Base-by-base conservation (phyloP, 495 filamentous ascomycete species). In the Penicilliopsis zonata region DNA sequence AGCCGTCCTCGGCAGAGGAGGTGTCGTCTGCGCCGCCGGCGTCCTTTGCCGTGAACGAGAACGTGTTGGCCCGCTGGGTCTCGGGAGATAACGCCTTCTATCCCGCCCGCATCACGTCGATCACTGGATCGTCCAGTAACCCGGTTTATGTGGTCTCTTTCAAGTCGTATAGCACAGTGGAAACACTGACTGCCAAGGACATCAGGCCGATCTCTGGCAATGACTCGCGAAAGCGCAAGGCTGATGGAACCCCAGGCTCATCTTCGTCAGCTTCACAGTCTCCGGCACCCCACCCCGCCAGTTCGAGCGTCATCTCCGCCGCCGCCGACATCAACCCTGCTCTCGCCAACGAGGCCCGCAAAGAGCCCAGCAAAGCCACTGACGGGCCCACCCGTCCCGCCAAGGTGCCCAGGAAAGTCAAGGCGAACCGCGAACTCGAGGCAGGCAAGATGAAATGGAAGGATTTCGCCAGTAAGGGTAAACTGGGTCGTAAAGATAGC, bases 71-170 rank as follows among this genome's bases (percentile, higher is more conserved):
- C 15, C 82, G 82, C 51, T 98, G 86, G 86, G 61, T 80, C 20
- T 80, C 83, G 3, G 88, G 85, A 25, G 90, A 96, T 52, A 82
- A 82, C 47, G 67, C 70, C 5, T 94, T 87, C 67, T 96, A 96
- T 61, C 80, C 83, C 18, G 90, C 92, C 23, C 76, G 82, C 36
- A 92, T 98, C 57, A 90, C 81, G 12, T 86, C 82, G 18, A 87
- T 94, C 42, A 95, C 87, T 22, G 90, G 90, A 40, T 90, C 85
- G 3, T 78, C 78, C 13, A 80, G 74, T 33, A 79, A 80, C 20
- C 92, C 88, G 10, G 77, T 94, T 31, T 98, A 95, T 52, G 77
- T 82, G 30, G 88, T 98, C 39, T 88, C 78, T 31, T 98, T 96
- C 67, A 86, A 88, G 57, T 79, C 69, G 34, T 95, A 96, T 48